These are phyloP conservation scores for Lactarius hatsudake DNA, from an alignment of 768 basidiomycete species.

Conservation along the genomic window DNA sequence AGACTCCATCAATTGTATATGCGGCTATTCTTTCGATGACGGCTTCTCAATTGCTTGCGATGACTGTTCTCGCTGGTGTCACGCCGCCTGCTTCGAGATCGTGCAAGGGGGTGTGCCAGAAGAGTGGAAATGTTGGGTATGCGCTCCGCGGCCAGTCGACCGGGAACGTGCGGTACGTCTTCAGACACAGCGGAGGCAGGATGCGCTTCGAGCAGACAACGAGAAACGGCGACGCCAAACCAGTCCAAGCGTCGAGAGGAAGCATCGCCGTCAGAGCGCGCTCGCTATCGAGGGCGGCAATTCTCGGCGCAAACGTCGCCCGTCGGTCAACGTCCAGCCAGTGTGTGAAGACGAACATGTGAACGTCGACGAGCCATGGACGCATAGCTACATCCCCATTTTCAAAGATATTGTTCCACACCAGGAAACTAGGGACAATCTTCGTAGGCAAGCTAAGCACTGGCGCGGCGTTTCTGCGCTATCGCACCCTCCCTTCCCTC, in stretches of 20 bases:
- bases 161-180: constrained; percentile 46
- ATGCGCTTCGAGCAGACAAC: constrained; percentile 28
- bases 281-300: constrained; percentile 38
- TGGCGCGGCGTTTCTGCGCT: constrained; percentile 72
- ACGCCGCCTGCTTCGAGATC: constrained; percentile 75
- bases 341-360: constrained; percentile 45
- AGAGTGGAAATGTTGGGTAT: constrained; percentile 73
- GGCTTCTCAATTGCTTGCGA: constrained; percentile 88
- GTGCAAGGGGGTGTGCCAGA: constrained; percentile 61
- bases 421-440: constrained; percentile 44
- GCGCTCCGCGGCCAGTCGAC: constrained; percentile 51
- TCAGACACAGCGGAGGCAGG: constrained; percentile 42
- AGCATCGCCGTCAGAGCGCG: constrained; percentile 36
- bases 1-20: constrained; percentile 68
- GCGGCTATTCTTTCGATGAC: constrained; percentile 70
- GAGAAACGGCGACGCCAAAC: constrained; percentile 34
- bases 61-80: constrained; percentile 77
- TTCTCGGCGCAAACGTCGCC: constrained; percentile 39
- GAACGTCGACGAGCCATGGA: constrained; percentile 49
- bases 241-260: constrained; percentile 42
- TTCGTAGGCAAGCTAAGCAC: constrained; percentile 56
- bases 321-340: constrained; percentile 37
- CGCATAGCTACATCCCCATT: constrained; percentile 47
- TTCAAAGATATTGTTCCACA: constrained; percentile 45
- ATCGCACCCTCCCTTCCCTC: constrained; percentile 34